Evolutionary conservation across 192 early-diverging fungal species (phyloP), one percentile per base, ranked within the genome.

Genomic region (Entomortierella beljakovae): DNA sequence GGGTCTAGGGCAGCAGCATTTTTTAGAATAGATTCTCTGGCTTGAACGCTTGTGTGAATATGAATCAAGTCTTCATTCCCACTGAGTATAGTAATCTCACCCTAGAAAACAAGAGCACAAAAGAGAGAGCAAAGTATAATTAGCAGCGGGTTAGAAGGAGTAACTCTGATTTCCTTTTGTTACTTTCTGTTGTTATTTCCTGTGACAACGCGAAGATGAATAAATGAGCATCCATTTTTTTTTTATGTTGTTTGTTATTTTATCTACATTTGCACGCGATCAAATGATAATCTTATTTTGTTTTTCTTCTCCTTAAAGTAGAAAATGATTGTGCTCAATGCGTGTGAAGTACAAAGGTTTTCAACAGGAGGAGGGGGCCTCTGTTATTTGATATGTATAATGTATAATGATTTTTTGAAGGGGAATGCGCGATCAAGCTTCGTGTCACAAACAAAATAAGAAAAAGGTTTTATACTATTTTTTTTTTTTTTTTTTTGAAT

Each of bases 41-140:
- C 75, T 23, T 70, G 75, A 22, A 79, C 75, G 48, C 66, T 69
- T 28, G 75, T 79, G 31, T 60, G 63, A 56, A 79, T 79, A 22
- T 68, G 64, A 25, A 79, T 65, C 75, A 79, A 70, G 42, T 70
- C 75, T 20, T 79, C 75, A 52, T 79, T 69, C 13, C 75, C 75
- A 33, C 75, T 70, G 55, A 79, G 31, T 51, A 79, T 79, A 20
- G 75, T 79, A 51, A 79, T 79, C 23, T 79, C 75, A 13, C 75
- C 75, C 75, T 79, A 55, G 6, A 53, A 11, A n/a, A 29, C 31
- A 22, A 20, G 6, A 23, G 49, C 23, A 50, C 28, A 18, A 55
- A 28, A 48, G 13, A 46, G 32, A 50, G 20, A 50, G 34, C 28
- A 35, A 23, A 13, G 15, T 40, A 53, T 40, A 65, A 43, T 23